Evolutionary conservation across 169 alveolate genomes (phyloP).

Genomic region (Plasmodium chabaudi): DNA sequence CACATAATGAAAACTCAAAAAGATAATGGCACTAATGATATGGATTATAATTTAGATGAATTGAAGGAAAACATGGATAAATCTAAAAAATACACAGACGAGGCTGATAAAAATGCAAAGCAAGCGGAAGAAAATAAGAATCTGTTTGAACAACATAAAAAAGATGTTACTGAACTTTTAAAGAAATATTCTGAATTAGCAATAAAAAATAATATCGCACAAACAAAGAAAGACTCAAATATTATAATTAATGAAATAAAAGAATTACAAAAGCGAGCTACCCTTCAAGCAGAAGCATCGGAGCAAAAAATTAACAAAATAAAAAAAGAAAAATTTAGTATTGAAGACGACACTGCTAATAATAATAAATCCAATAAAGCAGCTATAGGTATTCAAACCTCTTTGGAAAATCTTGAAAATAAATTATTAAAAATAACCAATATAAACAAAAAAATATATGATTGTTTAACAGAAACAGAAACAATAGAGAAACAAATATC

Average conservation of each 20-base stretch:
- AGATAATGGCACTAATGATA: background rate
- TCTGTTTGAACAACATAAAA: background rate
- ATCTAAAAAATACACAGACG: background rate
- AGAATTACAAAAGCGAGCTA: background rate
- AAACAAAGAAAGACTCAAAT: background rate
- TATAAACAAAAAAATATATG: background rate
- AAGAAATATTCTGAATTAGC: background rate
- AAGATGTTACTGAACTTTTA: background rate
- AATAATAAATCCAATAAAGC: conserved; percentile 2
- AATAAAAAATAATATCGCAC: background rate
- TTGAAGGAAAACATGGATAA: background rate
- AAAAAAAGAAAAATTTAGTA: background rate
- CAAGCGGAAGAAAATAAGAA: background rate
- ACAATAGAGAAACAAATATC: background rate
- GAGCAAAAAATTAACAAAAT: background rate
- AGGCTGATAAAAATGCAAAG: background rate
- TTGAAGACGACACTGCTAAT: background rate
- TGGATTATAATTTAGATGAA: background rate
- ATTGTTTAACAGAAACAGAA: background rate
- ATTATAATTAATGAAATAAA: conserved; percentile 1
- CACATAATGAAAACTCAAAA: background rate
- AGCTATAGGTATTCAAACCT: background rate
- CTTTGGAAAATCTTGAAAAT: background rate
- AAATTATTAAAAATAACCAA: background rate
- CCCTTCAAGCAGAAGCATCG: background rate